Conservation (phyloP, 2,329 filamentous ascomycete genomes). For the Colletotrichum tamarilloi region DNA sequence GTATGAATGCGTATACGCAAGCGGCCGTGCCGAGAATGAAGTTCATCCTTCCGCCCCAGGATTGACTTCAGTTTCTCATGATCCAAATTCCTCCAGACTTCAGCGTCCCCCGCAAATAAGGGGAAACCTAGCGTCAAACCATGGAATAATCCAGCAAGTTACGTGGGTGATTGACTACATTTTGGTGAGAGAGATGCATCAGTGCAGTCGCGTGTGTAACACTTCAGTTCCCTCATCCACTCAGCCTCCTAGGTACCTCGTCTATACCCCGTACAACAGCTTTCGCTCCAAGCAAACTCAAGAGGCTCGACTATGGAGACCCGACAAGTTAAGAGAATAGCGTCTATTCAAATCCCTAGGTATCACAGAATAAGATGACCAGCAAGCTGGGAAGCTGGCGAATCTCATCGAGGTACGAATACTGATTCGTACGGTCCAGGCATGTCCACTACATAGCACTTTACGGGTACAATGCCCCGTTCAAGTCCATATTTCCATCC, state of each 20-base stretch:
- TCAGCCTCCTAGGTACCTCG: background rate
- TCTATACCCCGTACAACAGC: background rate
- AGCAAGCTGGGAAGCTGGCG: too few relatives aligned
- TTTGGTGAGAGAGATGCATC: background rate
- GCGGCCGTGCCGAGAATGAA: background rate
- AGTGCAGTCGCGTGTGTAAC: too few relatives aligned
- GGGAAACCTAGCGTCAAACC: background rate
- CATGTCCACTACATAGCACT: slow-evolving; percentile 11
- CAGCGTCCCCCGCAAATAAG: background rate
- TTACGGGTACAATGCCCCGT: background rate
- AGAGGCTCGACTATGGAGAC: background rate
- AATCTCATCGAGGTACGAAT: background rate
- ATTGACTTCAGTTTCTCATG: background rate
- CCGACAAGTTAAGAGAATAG: background rate
- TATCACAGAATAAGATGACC: too few relatives aligned
- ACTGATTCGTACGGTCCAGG: background rate
- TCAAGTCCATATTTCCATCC: slow-evolving; percentile 14
- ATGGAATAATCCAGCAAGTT: background rate
- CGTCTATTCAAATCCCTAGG: too few relatives aligned
- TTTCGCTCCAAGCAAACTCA: background rate
- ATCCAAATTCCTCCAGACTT: too few relatives aligned
- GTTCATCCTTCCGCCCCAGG: background rate
- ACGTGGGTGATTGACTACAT: background rate
- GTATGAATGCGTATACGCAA: background rate
- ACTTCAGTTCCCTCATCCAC: background rate